Conservation (phyloP, 2,329 filamentous ascomycete species). For the Colletotrichum ledebouriae region DNA sequence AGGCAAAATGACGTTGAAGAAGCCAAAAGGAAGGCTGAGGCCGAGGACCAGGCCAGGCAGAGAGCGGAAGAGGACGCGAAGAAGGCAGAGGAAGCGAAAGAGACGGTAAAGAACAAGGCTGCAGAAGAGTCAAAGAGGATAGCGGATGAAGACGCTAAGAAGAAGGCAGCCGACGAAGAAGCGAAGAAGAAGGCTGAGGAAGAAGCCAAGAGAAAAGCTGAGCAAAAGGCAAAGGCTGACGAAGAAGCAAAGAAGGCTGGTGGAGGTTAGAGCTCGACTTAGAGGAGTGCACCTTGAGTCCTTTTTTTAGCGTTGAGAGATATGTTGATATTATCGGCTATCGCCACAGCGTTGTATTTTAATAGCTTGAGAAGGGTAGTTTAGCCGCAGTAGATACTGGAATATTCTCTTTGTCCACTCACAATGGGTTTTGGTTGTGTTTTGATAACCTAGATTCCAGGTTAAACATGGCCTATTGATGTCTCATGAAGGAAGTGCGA, state of each 20-base stretch:
- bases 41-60: conserved; percentile 29
- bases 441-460: neutral
- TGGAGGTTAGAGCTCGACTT: conserved; percentile 22
- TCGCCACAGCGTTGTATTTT: conserved; percentile 24
- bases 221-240: conserved; percentile 31
- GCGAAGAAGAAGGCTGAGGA: conserved; percentile 19
- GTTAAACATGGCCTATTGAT: neutral
- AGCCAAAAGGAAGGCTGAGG: neutral
- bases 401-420: conserved; percentile 20
- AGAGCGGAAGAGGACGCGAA: conserved; percentile 19
- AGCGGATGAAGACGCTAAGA: conserved; percentile 33
- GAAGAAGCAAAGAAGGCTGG: conserved; percentile 35
- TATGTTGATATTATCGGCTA: neutral
- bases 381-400: conserved; percentile 17
- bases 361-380: conserved; percentile 14
- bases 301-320: conserved; percentile 10
- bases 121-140: conserved; percentile 25
- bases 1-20: conserved; percentile 9
- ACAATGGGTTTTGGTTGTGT: neutral
- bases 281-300: conserved; percentile 7
- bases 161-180: conserved; percentile 7
- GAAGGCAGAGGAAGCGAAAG: conserved; percentile 27
- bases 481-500: no score
- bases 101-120: conserved; percentile 17
- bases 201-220: conserved; percentile 25